These are phyloP conservation scores for Pochonia chlamydosporia DNA, from an alignment of 2,329 filamentous ascomycete species.

Conservation along the genomic window DNA sequence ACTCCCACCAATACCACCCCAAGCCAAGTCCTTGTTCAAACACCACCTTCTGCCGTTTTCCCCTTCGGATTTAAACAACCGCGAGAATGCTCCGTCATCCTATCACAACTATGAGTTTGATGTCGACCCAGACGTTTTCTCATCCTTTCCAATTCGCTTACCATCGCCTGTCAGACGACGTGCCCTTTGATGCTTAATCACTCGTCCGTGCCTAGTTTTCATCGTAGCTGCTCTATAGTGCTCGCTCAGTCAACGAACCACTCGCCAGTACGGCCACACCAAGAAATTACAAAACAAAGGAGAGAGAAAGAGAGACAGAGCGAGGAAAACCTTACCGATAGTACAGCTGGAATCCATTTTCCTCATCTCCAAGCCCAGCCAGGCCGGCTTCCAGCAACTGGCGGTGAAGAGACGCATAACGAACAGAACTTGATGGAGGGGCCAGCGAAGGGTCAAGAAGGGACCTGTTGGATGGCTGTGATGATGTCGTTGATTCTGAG, in stretches of 20 bases:
- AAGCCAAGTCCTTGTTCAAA: too few species aligned
- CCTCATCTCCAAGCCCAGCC: slow-evolving; percentile 5
- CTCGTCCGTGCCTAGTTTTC: neutral
- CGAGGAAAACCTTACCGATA: slow-evolving; percentile 2
- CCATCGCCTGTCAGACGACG: neutral
- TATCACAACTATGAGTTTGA: neutral
- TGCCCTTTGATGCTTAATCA: neutral
- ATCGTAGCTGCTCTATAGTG: neutral
- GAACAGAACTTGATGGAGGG: neutral
- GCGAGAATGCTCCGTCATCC: neutral
- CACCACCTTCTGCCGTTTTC: neutral
- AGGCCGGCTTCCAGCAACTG: slow-evolving; percentile 8
- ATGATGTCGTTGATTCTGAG: slow-evolving; percentile 1
- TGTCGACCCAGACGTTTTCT: neutral
- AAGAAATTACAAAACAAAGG: too few species aligned
- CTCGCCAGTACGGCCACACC: too few species aligned
- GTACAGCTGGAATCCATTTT: slow-evolving; percentile 2
- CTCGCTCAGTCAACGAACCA: too few species aligned
- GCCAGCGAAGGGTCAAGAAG: neutral
- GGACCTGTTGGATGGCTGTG: neutral
- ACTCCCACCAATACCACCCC: too few species aligned
- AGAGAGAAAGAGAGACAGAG: neutral
- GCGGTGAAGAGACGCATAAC: slow-evolving; percentile 4
- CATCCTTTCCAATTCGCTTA: neutral
- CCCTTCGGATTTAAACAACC: neutral